Conservation (phyloP, 2,329 filamentous ascomycete species). For the Nannizzia gypsea region DNA sequence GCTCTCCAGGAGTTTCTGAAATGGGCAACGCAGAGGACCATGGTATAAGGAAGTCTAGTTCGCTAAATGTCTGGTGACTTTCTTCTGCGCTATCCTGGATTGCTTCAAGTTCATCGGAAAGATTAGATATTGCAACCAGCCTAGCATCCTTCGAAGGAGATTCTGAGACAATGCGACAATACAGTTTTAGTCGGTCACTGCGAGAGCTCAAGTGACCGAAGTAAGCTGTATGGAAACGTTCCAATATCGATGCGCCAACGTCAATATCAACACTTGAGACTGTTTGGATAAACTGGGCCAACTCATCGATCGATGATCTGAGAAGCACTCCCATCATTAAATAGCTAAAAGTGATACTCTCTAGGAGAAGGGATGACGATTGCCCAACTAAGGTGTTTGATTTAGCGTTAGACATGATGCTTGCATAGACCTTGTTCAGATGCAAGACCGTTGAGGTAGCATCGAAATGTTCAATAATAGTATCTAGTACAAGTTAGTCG, state of each 20-base stretch:
- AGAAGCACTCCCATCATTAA: slow-evolving; percentile 1
- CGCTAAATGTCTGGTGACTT: slow-evolving; percentile 7
- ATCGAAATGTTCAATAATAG: slow-evolving; percentile 3
- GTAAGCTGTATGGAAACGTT: slow-evolving; percentile 22
- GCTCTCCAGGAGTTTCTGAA: slow-evolving; percentile 15
- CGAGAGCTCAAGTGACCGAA: slow-evolving; percentile 17
- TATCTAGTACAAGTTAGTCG: neutral
- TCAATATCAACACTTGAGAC: slow-evolving; percentile 14
- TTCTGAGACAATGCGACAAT: slow-evolving; percentile 22
- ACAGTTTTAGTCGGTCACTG: slow-evolving; percentile 20
- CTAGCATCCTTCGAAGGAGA: slow-evolving; percentile 21
- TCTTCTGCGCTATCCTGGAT: slow-evolving; percentile 16
- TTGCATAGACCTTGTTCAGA: neutral
- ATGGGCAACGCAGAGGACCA: neutral
- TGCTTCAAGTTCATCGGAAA: slow-evolving; percentile 24
- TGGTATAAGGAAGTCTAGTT: slow-evolving; percentile 16
- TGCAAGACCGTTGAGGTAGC: neutral
- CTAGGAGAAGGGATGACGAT: slow-evolving; percentile 8
- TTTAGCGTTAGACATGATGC: neutral
- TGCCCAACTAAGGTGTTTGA: neutral
- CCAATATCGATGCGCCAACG: slow-evolving; percentile 26
- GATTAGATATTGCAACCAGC: slow-evolving; percentile 21
- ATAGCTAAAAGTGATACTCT: slow-evolving; percentile 3
- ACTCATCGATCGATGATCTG: neutral
- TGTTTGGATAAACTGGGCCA: slow-evolving; percentile 3